phyloP scores from a whole-genome alignment of 192 early-diverging fungal species.

The Umbelopsis sp. region DNA sequence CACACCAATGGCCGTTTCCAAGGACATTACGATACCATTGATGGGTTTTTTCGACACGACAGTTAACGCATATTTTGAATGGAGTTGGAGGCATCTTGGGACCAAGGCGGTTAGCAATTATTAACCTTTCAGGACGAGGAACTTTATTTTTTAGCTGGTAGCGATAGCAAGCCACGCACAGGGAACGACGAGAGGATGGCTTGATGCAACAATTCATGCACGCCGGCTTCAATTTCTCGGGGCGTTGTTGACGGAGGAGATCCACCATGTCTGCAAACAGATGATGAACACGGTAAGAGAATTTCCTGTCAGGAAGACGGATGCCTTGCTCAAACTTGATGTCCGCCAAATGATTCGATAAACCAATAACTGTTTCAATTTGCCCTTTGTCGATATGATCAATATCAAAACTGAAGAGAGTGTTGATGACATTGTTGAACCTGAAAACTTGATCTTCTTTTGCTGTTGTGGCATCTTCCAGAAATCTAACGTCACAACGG shows the following conservation, averaged over 20 bases:
- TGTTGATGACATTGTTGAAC: constrained; percentile 36
- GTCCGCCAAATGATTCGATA: background rate
- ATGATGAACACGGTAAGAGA: background rate
- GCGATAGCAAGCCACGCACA: constrained; percentile 39
- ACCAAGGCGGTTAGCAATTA: constrained; percentile 31
- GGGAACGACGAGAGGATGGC: constrained; percentile 27
- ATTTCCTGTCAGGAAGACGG: background rate
- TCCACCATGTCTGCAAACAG: constrained; percentile 22
- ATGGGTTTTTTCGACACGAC: constrained; percentile 33
- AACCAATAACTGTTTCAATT: background rate
- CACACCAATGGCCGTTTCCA: constrained; percentile 38
- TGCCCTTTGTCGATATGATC: constrained; percentile 19
- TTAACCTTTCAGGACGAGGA: constrained; percentile 25
- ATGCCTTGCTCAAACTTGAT: background rate
- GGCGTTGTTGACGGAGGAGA: constrained; percentile 27
- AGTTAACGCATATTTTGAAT: constrained; percentile 30
- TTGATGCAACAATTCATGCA: constrained; percentile 35
- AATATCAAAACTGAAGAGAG: constrained; percentile 36
- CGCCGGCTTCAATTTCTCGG: constrained; percentile 28
- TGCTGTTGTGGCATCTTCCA: constrained; percentile 28
- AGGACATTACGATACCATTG: constrained; percentile 41
- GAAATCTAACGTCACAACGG: constrained; percentile 29
- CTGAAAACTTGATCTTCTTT: constrained; percentile 38
- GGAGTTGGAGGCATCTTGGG: background rate
- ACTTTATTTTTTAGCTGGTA: constrained; percentile 36